These are phyloP conservation scores for Fusarium tanahbumbuense DNA, from an alignment of 2,329 filamentous ascomycete genomes.

Conservation along the genomic window DNA sequence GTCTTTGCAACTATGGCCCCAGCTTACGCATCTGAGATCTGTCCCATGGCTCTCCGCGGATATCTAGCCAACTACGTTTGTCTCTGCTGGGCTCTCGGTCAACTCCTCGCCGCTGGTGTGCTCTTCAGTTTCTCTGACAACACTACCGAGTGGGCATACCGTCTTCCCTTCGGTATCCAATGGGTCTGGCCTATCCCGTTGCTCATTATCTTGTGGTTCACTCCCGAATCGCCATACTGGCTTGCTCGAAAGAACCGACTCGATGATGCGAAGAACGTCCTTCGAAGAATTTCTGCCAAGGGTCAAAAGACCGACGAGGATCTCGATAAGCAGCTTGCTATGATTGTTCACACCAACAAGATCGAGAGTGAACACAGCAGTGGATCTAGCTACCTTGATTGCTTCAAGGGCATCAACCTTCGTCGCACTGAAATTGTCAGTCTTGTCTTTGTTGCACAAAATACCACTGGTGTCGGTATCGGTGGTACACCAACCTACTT, in stretches of 20 bases:
- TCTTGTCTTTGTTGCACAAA: constrained; percentile 57
- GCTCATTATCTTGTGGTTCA: constrained; percentile 44
- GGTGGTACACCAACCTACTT: constrained; percentile 61
- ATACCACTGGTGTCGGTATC: constrained; percentile 54
- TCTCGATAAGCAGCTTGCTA: constrained; percentile 57
- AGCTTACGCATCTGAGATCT: constrained; percentile 59
- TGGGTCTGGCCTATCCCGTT: constrained; percentile 52
- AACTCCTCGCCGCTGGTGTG: constrained; percentile 54
- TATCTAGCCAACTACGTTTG: constrained; percentile 58
- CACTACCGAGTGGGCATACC: constrained; percentile 51
- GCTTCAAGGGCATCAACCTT: constrained; percentile 60
- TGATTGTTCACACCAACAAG: constrained; percentile 74
- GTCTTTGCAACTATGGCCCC: constrained; percentile 58
- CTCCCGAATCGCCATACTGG: constrained; percentile 53
- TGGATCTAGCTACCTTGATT: constrained; percentile 58
- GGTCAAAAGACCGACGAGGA: constrained; percentile 53
- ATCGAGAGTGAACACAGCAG: constrained; percentile 55
- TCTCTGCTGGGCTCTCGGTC: constrained; percentile 57
- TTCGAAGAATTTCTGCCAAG: constrained; percentile 51
- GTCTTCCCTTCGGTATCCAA: constrained; percentile 53
- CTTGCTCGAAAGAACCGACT: constrained; percentile 45
- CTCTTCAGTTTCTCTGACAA: constrained; percentile 19
- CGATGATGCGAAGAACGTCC: constrained; percentile 44
- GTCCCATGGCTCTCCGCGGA: constrained; percentile 55
- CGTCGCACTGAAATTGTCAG: constrained; percentile 60